Base-by-base conservation (phyloP, 108 stramenopile genomes). In the Asterionellopsis glacialis region DNA sequence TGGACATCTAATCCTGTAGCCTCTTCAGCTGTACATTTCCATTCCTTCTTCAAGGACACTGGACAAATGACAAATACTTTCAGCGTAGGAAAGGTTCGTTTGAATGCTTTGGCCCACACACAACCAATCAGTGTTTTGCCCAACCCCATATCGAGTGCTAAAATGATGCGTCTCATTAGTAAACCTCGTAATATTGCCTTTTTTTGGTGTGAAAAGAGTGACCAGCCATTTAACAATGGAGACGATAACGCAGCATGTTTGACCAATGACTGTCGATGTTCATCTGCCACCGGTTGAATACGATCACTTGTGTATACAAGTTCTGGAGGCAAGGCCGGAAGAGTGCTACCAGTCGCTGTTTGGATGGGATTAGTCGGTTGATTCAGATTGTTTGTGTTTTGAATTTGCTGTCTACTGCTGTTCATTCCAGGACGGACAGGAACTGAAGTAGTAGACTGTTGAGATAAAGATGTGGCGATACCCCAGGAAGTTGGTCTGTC, bases 101-200 rank as follows among this genome's bases (percentile, higher is more conserved):
- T 44, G 64, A 87, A 91, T 0, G 90, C 79, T 55, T 65, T 76
- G 12, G 82, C 73, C 85, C 84, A 91, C 13, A 87, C 84, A 47
- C 75, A 84, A 0, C 85, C 89, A 48, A 87, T 90, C 45, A 90
- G 61, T 22, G 89, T 90, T 52, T 90, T 83, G 11, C 82, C 74
- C 51, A 27, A 58, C 0, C 90, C 90, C 90, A 91, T 88, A 49
- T 91, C 90, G 27, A 87, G 75, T 13, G 90, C 90, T n/a, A 91
- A 57, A 63, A 91, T 84, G 45, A 85, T 65, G 9, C 90, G 76
- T 41, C 90, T 77, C 82, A 81, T 83, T 15, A 54, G 59, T 27
- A 91, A 59, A 12, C 68, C 80, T 41, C 68, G 58, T 4, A 77
- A 42, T 53, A 91, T 79, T 38, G 85, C 85, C 42, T 79, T 65